Evolutionary conservation across 106 monocot genomes (phyloP).

Genomic region (Dendrobium catenatum): DNA sequence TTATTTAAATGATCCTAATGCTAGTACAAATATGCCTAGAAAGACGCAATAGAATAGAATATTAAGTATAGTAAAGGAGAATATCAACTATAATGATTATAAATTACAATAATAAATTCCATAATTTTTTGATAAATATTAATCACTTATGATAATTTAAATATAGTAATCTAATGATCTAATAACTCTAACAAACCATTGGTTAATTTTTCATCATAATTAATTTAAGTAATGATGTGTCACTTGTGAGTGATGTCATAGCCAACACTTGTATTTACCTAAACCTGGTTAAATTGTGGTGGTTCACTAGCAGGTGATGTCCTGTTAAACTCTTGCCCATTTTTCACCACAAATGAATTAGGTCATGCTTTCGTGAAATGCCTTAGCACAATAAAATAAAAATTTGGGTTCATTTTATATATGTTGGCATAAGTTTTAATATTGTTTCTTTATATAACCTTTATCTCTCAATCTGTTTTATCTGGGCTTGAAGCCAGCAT

Average conservation of each 20-base stretch:
- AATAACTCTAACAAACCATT: too few relatives aligned
- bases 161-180: too few relatives aligned
- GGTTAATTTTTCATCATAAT: neutral
- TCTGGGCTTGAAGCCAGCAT: neutral
- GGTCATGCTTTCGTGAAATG: neutral
- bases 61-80: too few relatives aligned
- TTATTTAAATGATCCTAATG: too few relatives aligned
- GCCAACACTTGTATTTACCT: neutral
- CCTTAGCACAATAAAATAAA: neutral
- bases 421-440: neutral
- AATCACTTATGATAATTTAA: too few relatives aligned
- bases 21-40: too few relatives aligned
- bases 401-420: neutral
- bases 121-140: too few relatives aligned
- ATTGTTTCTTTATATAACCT: neutral
- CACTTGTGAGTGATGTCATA: neutral
- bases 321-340: neutral
- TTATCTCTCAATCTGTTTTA: neutral
- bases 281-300: neutral
- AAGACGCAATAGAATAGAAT: too few relatives aligned
- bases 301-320: neutral
- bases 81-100: too few relatives aligned
- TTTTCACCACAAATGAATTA: neutral
- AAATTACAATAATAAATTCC: too few relatives aligned
- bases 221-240: neutral